Base-by-base conservation (phyloP, 2,329 filamentous ascomycete genomes). In the Cladophialophora yegresii region DNA sequence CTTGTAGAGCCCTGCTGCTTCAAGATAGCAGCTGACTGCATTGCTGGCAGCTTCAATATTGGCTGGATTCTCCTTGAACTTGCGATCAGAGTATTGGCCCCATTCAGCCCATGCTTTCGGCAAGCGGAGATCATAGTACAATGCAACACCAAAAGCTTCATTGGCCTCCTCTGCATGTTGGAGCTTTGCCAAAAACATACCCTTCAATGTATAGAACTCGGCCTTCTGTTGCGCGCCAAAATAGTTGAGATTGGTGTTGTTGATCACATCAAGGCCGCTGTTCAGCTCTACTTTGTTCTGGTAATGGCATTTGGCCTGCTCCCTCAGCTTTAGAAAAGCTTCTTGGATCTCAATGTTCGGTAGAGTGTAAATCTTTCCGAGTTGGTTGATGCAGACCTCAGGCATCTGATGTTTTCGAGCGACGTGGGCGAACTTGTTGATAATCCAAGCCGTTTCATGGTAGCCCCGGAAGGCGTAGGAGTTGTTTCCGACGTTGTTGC, bases 261-360 rank as follows among this genome's bases (percentile, higher is more conserved):
- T 99, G 76, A 99, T 99, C 2, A 99, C 95, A 74, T 99, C 95
- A 69, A 99, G 77, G 1, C 95, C 95, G 74, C 88, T 96, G 59
- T 88, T 93, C 60, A 99, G 85, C 78, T 99, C 95, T 43, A 91
- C 89, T 0, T 89, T 88, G 73, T 98, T 98, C 79, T 98, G 93
- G 76, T 98, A 99, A 75, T 99, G 95, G 71, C 95, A 99, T 76
- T 97, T 97, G 50, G 95, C 95, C 78, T 99, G 95, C 78, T 99
- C 96, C n/a, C 96, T 85, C 58, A 99, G 80, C 80, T 99, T 99
- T 67, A 99, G 80, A 83, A 99, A 99, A 0, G 95, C 95, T 76
- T 99, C 95, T 75, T 99, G 96, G 54, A 99, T 99, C 79, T 99
- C 95, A 51, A 99, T 99, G 75, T 99, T 99, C 1, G 95, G 95